Evolutionary conservation across 164 flowering plant species (phyloP).

Genomic region (Vitis cinerea): DNA sequence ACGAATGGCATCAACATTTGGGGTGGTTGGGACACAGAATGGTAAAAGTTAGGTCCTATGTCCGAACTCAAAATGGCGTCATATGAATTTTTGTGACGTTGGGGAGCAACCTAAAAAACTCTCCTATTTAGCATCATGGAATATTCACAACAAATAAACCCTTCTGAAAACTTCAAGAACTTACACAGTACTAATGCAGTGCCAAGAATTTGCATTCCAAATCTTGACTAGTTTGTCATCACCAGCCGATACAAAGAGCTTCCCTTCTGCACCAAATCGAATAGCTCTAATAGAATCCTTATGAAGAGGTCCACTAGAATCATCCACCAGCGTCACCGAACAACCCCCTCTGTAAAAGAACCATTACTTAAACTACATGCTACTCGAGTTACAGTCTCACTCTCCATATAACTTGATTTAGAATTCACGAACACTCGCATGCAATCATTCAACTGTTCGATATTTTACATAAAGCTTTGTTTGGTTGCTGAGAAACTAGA

Average conservation of each 20-base stretch:
- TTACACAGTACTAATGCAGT: slow-evolving; percentile 68
- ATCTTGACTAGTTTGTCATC: slow-evolving; percentile 91
- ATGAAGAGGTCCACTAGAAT: slow-evolving; percentile 50
- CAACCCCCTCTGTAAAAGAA: slow-evolving; percentile 38
- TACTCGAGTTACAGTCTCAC: neutral
- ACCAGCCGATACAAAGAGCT: slow-evolving; percentile 80
- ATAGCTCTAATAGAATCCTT: slow-evolving; percentile 81
- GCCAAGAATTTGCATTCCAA: slow-evolving; percentile 78
- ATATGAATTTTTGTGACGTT: too few species aligned
- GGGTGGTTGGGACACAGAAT: too few species aligned
- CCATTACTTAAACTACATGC: neutral
- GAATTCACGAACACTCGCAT: neutral
- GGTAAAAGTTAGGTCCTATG: too few species aligned
- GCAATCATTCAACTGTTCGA: neutral
- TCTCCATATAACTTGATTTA: neutral
- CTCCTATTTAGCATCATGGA: neutral
- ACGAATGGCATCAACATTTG: too few species aligned
- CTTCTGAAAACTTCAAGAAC: slow-evolving; percentile 19
- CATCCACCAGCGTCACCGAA: slow-evolving; percentile 49
- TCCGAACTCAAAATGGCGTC: too few species aligned
- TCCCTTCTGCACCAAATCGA: slow-evolving; percentile 65
- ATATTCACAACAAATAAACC: neutral
- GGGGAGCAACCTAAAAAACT: neutral
- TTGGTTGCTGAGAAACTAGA: neutral
- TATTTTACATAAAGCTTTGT: neutral